phyloP scores from a whole-genome alignment of 2,329 filamentous ascomycete genomes.

The Tothia fuscella region DNA sequence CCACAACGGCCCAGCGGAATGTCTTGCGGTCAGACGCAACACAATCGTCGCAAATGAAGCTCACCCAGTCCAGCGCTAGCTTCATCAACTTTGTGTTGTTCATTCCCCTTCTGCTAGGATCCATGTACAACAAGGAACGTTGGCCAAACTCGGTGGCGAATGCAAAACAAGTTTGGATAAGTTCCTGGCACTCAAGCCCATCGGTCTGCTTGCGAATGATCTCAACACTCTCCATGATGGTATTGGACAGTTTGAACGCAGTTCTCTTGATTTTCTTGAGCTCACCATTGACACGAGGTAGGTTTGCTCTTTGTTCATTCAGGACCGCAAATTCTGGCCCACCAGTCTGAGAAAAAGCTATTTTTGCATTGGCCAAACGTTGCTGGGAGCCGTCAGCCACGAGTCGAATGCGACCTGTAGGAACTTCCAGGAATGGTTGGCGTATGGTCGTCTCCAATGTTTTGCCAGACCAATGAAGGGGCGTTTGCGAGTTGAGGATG shows the following conservation, averaged over 20 bases:
- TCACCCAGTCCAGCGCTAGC: slow-evolving; percentile 90
- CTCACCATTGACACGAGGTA: slow-evolving; percentile 82
- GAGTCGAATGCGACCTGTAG: slow-evolving; percentile 72
- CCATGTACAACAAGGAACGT: slow-evolving; percentile 87
- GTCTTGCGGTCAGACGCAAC: slow-evolving; percentile 87
- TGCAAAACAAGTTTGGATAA: slow-evolving; percentile 95
- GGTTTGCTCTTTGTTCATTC: slow-evolving; percentile 84
- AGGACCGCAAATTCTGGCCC: slow-evolving; percentile 78
- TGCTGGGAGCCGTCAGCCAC: slow-evolving; percentile 79
- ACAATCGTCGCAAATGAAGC: slow-evolving; percentile 96
- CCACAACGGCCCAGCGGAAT: slow-evolving; percentile 92
- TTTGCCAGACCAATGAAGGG: slow-evolving; percentile 70
- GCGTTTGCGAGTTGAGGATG: slow-evolving; percentile 69
- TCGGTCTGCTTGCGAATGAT: slow-evolving; percentile 77
- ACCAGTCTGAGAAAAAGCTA: slow-evolving; percentile 63
- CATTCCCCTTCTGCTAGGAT: slow-evolving; percentile 88
- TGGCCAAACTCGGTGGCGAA: slow-evolving; percentile 99
- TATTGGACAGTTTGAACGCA: slow-evolving; percentile 90
- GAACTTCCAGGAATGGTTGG: slow-evolving; percentile 72
- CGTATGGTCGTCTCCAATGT: slow-evolving; percentile 56
- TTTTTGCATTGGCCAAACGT: slow-evolving; percentile 66
- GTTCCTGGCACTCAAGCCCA: slow-evolving; percentile 79
- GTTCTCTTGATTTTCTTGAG: slow-evolving; percentile 91
- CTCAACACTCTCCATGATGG: slow-evolving; percentile 97
- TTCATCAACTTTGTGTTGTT: slow-evolving; percentile 94